Evolutionary conservation across 2,329 filamentous ascomycete genomes (phyloP), one percentile per base, ranked within the genome.

Genomic region (Thyridium curvatum): DNA sequence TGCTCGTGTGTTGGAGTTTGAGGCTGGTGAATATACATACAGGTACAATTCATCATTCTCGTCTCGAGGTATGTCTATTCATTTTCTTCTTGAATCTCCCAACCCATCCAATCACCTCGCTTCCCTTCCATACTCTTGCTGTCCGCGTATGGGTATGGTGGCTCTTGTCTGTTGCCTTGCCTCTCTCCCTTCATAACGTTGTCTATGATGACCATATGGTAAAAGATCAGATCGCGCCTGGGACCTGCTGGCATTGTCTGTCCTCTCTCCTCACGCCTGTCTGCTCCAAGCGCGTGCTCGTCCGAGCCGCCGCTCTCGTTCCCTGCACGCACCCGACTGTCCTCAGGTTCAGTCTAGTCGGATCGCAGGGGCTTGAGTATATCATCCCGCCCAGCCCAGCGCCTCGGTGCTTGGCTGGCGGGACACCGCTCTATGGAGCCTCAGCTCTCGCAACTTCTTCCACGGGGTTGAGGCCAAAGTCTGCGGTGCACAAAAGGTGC

Each of bases 401-500:
- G 10, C 16, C 32, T 33, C 32, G 21, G 21, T 6, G 21, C 21
- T 10, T 26, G 21, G n/a, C 10, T 26, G 21, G 21, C 10, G 21
- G 21, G 10, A 26, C 21, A 62, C 70, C 63, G 62, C 69, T 68
- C 67, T 62, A 62, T 68, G 74, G 73, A 77, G 71, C 70, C 68
- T 54, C 51, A 52, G 57, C 64, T 67, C 59, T 61, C 59, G 21
- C 21, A 26, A 59, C 51, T 56, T 46, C 50, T 54, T 47, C 61
- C 43, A 71, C 68, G 60, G 63, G 60, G 58, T 53, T 54, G 61
- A 26, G 67, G 69, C 74, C 73, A 80, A 79, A 79, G 73, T 74
- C 75, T 62, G 71, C 65, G 69, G 71, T 66, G 54, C 54, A 80
- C 65, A 78, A 16, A 38, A 41, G 35, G 32, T 17, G 35, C 10